These are phyloP conservation scores for Parsonsia alboflavescens DNA, from an alignment of 257 asterid genomes.

Conservation along the genomic window DNA sequence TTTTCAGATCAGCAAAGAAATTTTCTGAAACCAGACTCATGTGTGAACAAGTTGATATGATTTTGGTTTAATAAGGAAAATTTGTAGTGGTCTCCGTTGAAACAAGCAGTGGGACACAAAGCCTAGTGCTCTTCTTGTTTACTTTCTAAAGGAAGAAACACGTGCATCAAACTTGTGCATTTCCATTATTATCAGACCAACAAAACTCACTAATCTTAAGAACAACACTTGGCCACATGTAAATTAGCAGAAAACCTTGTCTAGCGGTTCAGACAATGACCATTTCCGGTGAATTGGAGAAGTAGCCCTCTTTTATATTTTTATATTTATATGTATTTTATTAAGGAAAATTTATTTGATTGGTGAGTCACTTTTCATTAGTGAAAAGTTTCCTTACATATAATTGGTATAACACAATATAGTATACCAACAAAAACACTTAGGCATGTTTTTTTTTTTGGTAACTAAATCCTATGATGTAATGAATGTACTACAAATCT, in stretches of 20 bases:
- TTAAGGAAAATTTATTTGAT: no score
- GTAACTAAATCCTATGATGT: no score
- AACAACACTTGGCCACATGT: not conserved
- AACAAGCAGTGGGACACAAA: conserved; percentile 14
- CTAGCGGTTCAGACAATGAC: not conserved
- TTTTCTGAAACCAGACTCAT: not conserved
- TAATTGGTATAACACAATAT: no score
- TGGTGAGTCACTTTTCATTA: no score
- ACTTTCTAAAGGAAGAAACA: not conserved
- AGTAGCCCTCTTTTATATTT: not conserved
- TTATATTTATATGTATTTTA: no score
- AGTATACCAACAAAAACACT: no score
- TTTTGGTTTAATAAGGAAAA: not conserved
- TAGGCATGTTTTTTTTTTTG: no score
- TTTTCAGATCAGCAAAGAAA: no score
- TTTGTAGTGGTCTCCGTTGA: not conserved
- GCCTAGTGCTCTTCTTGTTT: conserved; percentile 12
- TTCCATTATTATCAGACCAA: conserved; percentile 1
- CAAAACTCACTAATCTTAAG: not conserved
- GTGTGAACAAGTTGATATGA: not conserved
- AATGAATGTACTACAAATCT: no score
- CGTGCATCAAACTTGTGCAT: conserved; percentile 5
- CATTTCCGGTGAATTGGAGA: not conserved
- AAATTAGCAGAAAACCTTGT: not conserved
- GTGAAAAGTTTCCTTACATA: no score